Evolutionary conservation across 345 rosid genomes (phyloP), one percentile per base, ranked within the genome.

Genomic region (Corymbia maculata): DNA sequence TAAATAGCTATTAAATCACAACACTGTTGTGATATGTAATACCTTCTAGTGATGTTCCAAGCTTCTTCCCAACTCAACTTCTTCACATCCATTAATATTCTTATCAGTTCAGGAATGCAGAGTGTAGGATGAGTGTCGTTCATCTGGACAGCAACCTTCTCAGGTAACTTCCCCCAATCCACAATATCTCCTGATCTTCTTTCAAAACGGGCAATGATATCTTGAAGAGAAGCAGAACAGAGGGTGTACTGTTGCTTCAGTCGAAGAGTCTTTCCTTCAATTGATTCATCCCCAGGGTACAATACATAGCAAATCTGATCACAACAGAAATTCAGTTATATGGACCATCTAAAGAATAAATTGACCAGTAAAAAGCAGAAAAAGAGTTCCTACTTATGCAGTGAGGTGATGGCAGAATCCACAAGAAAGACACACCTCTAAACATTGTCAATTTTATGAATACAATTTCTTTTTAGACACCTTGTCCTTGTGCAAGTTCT

Each of bases 81-180:
- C 89, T 94, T 92, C 36, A 90, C 88, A 89, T 94, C 95, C 85
- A 92, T 89, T 86, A 92, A 44, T 55, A 94, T 92, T 86, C 95
- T 92, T 70, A 93, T 91, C 70, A 94, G 92, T 87, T 93, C 93
- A 2, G 92, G 94, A n/a, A 93, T 92, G 90, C 93, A 93, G 64
- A 93, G 92, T 42, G 93, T 92, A 50, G 95, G 95, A 88, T 91
- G 93, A 89, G 95, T 92, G 70, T 93, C 95, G 66, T 94, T 93
- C 95, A 94, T 92, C 87, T 93, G 94, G 36, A 94, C 93, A 16
- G 93, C 94, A 87, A 92, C 93, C 59, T 92, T 94, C 68, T 91
- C 92, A 14, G 94, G 94, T 85, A 94, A 92, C 21, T 16, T 89
- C 86, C 92, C 90, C 94, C 94, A 93, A 51, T 91, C 89, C 86